These are phyloP conservation scores for Cucurbita argyrosperma DNA, from an alignment of 306 rosid genomes.

Conservation along the genomic window DNA sequence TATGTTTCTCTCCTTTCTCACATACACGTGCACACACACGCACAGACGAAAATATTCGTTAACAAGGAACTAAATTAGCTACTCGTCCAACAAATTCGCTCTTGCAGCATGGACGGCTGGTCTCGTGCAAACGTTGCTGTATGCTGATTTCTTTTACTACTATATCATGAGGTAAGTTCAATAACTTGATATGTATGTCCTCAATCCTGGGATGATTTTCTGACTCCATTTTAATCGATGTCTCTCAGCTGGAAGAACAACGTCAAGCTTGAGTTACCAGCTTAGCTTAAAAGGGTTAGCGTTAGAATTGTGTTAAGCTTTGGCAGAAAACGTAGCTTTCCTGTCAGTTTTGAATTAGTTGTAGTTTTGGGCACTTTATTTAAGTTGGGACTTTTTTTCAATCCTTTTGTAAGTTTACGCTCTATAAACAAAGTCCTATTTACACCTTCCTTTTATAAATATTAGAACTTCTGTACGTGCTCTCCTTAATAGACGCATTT, in stretches of 20 bases:
- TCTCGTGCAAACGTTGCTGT: slow-evolving; percentile 63
- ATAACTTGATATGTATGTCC: neutral
- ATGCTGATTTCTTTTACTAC: slow-evolving; percentile 87
- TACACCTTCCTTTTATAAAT: neutral
- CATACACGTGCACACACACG: neutral
- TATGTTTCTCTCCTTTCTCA: slow-evolving; percentile 18
- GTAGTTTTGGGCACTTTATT: neutral
- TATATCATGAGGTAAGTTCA: slow-evolving; percentile 63
- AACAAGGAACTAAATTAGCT: neutral
- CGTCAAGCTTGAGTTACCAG: slow-evolving; percentile 70
- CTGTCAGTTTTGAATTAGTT: neutral
- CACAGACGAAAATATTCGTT: neutral
- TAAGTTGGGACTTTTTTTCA: neutral
- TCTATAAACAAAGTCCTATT: neutral
- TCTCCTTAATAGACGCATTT: no score
- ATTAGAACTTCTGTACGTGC: no score
- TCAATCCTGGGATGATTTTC: slow-evolving; percentile 1
- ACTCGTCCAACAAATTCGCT: neutral
- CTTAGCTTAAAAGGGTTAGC: slow-evolving; percentile 14
- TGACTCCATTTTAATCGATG: slow-evolving; percentile 4
- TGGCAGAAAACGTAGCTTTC: neutral
- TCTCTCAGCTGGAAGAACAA: slow-evolving; percentile 77
- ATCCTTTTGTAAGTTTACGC: neutral
- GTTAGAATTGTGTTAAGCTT: neutral
- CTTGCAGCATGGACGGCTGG: slow-evolving; percentile 82